A percentile compares a stretch with the other conserved stretches of the same genome.
Evolutionary conservation across 257 asterid species (phyloP).

Genomic region (Vinca minor): DNA sequence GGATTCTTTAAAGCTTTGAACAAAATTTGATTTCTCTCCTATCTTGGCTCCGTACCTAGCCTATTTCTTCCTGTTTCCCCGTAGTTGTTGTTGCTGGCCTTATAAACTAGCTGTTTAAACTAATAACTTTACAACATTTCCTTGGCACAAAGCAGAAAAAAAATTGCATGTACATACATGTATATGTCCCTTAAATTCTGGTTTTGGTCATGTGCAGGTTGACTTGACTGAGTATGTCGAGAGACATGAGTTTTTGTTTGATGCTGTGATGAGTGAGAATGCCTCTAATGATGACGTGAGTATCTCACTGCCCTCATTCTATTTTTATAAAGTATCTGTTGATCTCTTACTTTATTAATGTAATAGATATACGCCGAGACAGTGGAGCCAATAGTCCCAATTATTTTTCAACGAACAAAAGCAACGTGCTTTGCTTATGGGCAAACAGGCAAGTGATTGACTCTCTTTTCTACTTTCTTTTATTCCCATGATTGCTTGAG

Average conservation of each 20-base stretch:
- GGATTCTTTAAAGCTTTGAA: not conserved
- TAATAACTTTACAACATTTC: not conserved
- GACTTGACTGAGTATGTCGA: conserved; percentile 84
- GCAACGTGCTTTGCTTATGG: conserved; percentile 97
- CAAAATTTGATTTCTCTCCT: not conserved
- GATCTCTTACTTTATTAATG: conserved; percentile 7
- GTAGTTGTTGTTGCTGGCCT: conserved; percentile 7
- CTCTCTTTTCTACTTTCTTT: conserved; percentile 3
- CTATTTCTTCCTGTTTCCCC: not conserved
- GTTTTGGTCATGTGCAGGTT: conserved; percentile 36
- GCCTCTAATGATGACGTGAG: conserved; percentile 84
- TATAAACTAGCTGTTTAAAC: conserved; percentile 10
- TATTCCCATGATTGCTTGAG: not conserved
- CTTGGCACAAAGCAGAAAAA: not conserved
- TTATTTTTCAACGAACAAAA: conserved; percentile 81
- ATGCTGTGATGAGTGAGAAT: conserved; percentile 81
- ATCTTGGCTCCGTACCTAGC: not conserved
- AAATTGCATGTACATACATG: not conserved
- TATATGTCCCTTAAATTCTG: not conserved
- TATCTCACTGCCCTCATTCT: not conserved
- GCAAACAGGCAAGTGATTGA: conserved; percentile 34
- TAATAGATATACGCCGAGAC: conserved; percentile 67
- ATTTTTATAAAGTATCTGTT: not conserved
- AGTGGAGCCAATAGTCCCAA: conserved; percentile 85
- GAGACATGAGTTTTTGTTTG: conserved; percentile 85